A percentile compares a stretch with the other conserved stretches of the same genome.
These are phyloP conservation scores for Linnemannia exigua DNA, from an alignment of 192 early-diverging fungal species.

Conservation along the genomic window DNA sequence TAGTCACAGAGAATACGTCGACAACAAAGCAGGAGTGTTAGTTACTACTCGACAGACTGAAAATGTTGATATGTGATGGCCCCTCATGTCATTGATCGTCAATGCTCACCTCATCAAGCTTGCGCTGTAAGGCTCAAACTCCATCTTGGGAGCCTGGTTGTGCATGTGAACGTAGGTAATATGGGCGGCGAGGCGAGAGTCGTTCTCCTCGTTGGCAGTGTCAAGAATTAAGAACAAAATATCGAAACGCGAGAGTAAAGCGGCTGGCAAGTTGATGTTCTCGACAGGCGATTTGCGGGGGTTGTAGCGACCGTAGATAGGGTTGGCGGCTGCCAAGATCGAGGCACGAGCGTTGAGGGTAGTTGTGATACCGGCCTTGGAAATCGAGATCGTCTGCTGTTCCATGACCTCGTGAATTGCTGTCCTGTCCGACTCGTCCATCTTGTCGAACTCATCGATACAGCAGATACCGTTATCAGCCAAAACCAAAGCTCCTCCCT, in stretches of 20 bases:
- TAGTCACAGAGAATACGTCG: constrained; percentile 29
- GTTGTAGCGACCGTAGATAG: constrained; percentile 96
- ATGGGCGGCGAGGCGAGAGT: constrained; percentile 87
- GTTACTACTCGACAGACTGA: not conserved
- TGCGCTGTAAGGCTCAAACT: constrained; percentile 75
- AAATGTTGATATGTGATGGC: not conserved
- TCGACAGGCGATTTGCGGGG: constrained; percentile 87
- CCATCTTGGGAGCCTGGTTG: constrained; percentile 80
- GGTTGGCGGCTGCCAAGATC: constrained; percentile 97
- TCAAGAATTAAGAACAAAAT: constrained; percentile 93
- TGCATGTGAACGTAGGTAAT: constrained; percentile 95
- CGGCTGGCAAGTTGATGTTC: constrained; percentile 98
- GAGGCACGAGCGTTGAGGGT: constrained; percentile 96
- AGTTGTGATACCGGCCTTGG: constrained; percentile 98
- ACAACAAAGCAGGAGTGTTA: not conserved
- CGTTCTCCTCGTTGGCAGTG: constrained; percentile 83
- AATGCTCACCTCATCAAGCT: constrained; percentile 79
- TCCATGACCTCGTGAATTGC: constrained; percentile 99
- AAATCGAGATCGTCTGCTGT: constrained; percentile 98
- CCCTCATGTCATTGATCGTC: not conserved
- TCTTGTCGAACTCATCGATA: constrained; percentile 99
- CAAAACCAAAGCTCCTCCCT: constrained; percentile 97
- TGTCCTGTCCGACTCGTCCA: constrained; percentile 96
- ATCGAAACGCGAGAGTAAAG: constrained; percentile 94
- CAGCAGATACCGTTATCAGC: constrained; percentile 99